Conservation (phyloP, 768 basidiomycete species). For the Trametes gibbosa region DNA sequence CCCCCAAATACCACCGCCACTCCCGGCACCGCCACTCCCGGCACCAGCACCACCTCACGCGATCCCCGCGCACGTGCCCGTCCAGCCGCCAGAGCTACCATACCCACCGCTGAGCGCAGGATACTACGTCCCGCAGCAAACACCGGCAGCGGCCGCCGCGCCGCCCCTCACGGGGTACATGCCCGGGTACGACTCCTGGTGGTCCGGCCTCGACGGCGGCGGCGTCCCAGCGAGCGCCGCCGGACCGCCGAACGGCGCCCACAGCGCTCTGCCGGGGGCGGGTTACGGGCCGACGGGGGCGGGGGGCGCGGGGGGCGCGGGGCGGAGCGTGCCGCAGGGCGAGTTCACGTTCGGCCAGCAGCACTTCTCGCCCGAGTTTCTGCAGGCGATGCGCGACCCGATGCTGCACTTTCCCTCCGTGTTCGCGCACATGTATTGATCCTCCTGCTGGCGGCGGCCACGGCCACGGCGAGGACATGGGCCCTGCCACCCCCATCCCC, state of each 20-base stretch:
- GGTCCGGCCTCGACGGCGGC: conserved; percentile 2
- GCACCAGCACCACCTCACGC: too few relatives aligned
- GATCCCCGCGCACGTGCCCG: too few relatives aligned
- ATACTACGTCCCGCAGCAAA: too few relatives aligned
- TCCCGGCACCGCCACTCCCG: too few relatives aligned
- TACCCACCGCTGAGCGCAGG: too few relatives aligned
- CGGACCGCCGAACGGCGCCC: neutral
- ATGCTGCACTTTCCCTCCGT: conserved; percentile 20
- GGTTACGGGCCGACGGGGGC: neutral
- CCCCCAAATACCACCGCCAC: too few relatives aligned
- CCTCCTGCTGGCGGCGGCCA: too few relatives aligned
- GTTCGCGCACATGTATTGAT: neutral
- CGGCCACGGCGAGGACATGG: neutral
- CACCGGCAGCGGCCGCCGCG: neutral
- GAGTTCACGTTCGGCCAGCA: conserved; percentile 25
- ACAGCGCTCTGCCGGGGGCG: neutral
- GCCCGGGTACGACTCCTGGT: conserved; percentile 19
- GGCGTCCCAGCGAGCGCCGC: neutral
- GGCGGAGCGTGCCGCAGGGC: conserved; percentile 8
- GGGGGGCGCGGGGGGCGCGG: neutral
- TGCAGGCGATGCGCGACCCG: conserved; percentile 23
- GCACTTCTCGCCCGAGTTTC: conserved; percentile 25
- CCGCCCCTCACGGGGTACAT: neutral
- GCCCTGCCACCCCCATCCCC: too few relatives aligned
- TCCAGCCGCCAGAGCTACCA: too few relatives aligned